Conservation (phyloP, 306 rosid species). For the Cucurbita maxima region DNA sequence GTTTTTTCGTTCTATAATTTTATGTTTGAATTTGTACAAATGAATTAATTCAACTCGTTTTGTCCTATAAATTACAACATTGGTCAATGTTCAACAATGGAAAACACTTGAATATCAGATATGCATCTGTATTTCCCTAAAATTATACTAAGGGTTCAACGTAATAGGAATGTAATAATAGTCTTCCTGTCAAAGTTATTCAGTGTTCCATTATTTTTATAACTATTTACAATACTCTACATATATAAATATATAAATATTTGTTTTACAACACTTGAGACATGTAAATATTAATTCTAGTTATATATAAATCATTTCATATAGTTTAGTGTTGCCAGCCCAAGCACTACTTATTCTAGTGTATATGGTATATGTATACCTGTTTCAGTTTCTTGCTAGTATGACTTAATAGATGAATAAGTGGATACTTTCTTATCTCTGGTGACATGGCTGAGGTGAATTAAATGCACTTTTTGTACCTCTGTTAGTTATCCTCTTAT, state of each 20-base stretch:
- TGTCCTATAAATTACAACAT: neutral
- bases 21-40: neutral
- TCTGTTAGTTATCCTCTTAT: neutral
- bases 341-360: neutral
- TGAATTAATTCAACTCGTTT: neutral
- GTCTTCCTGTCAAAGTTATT: neutral
- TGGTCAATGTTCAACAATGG: neutral
- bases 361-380: neutral
- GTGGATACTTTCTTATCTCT: neutral
- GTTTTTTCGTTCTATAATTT: slow-evolving; percentile 10
- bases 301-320: neutral
- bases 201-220: neutral
- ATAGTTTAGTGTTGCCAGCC: neutral
- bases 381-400: neutral
- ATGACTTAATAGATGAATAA: neutral
- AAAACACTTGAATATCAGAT: neutral
- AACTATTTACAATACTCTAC: neutral
- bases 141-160: neutral
- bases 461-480: neutral
- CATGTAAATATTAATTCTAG: neutral
- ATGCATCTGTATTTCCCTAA: neutral
- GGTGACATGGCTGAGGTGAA: neutral
- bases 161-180: neutral
- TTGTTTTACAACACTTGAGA: neutral
- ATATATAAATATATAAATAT: neutral